Percentiles rank a stretch among this genome's conserved stretches.
Conservation (phyloP, 1,284 basidiomycete genomes). For the Lentinus polychrous region DNA sequence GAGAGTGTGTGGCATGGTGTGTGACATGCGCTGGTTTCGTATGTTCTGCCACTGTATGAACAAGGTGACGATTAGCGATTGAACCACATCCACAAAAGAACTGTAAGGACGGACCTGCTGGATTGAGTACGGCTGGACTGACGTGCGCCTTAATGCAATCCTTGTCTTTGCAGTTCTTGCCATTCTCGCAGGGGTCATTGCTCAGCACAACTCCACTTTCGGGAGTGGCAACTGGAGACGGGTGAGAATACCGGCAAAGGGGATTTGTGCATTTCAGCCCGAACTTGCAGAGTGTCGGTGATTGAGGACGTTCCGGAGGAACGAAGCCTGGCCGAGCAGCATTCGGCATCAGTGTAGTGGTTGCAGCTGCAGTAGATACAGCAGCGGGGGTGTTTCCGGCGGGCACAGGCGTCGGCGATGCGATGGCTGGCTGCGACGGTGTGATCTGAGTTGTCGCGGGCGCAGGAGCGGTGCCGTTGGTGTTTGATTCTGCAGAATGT, state of each 20-base stretch:
- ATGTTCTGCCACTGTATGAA: conserved; percentile 3
- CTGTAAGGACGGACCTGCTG: conserved; percentile 38
- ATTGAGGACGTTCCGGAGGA: conserved; percentile 70
- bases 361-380: conserved; percentile 27
- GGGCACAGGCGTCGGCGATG: conserved; percentile 15
- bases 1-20: conserved; percentile 15
- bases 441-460: conserved; percentile 12
- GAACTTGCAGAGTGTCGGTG: conserved; percentile 87
- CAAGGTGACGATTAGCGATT: background rate
- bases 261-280: conserved; percentile 84
- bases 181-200: conserved; percentile 83
- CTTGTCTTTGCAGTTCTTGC: conserved; percentile 81
- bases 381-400: conserved; percentile 16
- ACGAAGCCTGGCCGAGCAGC: conserved; percentile 39
- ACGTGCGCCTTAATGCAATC: conserved; percentile 88
- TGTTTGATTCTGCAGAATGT: conserved; percentile 4
- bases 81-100: conserved; percentile 1
- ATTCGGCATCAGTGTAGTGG: conserved; percentile 24
- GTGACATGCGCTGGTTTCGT: conserved; percentile 14
- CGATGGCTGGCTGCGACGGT: conserved; percentile 20
- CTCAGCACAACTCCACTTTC: conserved; percentile 92
- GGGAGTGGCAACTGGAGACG: conserved; percentile 84
- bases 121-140: conserved; percentile 72
- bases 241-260: conserved; percentile 83
- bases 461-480: conserved; percentile 5